A percentile compares a stretch with the other conserved stretches of the same genome.
These are phyloP conservation scores for Diddensiella caesifluorescens DNA, from an alignment of 805 yeast species.

Conservation along the genomic window DNA sequence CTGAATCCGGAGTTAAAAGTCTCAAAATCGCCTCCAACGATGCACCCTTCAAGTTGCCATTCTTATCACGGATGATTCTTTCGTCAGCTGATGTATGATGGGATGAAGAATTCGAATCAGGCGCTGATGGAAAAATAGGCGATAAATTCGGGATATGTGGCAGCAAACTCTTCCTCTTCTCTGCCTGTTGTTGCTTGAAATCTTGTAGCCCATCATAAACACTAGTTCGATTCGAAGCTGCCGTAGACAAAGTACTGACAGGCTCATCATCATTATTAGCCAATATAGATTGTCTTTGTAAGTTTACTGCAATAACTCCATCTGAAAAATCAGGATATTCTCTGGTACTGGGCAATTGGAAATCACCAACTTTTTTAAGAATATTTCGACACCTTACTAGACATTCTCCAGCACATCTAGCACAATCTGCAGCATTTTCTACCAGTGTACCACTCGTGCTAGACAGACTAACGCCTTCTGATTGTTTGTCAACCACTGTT, in stretches of 20 bases:
- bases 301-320: conserved; percentile 17
- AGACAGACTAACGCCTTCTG: not conserved
- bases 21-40: conserved; percentile 29
- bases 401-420: conserved; percentile 32
- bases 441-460: conserved; percentile 15
- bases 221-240: not conserved
- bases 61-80: conserved; percentile 16
- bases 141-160: conserved; percentile 8
- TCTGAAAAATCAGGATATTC: conserved; percentile 29
- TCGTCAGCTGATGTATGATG: conserved; percentile 3
- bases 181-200: not conserved
- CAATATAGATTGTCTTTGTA: not conserved
- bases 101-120: not conserved
- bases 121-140: conserved; percentile 6
- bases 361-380: conserved; percentile 29
- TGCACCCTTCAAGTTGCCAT: conserved; percentile 31
- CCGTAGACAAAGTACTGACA: not conserved
- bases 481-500: conserved; percentile 29
- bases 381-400: conserved; percentile 28
- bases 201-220: not conserved
- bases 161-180: conserved; percentile 5
- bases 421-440: conserved; percentile 30
- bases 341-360: conserved; percentile 24
- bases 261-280: not conserved
- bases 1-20: conserved; percentile 26